phyloP scores from a whole-genome alignment of 306 rosid genomes.

The Pyrus communis region DNA sequence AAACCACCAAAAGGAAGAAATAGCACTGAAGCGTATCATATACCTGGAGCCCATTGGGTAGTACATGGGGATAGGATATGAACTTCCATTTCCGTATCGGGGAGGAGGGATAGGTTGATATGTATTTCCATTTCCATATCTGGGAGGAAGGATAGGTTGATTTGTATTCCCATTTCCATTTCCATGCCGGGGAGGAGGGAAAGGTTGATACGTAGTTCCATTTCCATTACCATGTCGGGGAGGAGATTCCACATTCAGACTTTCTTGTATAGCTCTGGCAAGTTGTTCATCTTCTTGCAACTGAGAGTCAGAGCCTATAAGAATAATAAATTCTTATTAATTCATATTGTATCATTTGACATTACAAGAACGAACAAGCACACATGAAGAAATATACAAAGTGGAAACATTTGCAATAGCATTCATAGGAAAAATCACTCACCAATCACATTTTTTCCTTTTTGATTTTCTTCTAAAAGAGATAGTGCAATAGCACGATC shows the following conservation, averaged over 20 bases:
- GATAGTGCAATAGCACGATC: slow-evolving; percentile 88
- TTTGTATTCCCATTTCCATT: slow-evolving; percentile 2
- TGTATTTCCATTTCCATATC: slow-evolving; percentile 40
- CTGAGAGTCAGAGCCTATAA: slow-evolving; percentile 42
- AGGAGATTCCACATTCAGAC: slow-evolving; percentile 67
- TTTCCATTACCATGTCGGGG: slow-evolving; percentile 54
- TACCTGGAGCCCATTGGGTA: slow-evolving; percentile 73
- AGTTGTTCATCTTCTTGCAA: slow-evolving; percentile 82
- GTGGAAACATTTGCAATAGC: not conserved
- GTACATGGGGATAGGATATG: slow-evolving; percentile 38
- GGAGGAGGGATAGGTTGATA: slow-evolving; percentile 2
- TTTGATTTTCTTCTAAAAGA: slow-evolving; percentile 60
- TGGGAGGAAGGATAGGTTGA: slow-evolving; percentile 24
- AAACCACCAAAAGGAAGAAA: not conserved
- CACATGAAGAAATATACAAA: not conserved
- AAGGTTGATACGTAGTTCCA: slow-evolving; percentile 19
- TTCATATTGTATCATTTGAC: not conserved
- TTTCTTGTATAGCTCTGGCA: slow-evolving; percentile 86
- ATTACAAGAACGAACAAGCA: not conserved
- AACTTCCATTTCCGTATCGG: slow-evolving; percentile 17
- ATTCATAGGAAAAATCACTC: slow-evolving; percentile 27
- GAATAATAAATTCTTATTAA: not conserved
- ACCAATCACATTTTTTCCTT: slow-evolving; percentile 51
- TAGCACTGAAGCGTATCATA: not conserved
- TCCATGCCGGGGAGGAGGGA: slow-evolving; percentile 10